Evolutionary conservation across 2,329 filamentous ascomycete genomes (phyloP).

Genomic region (Sarocladium oryzae): DNA sequence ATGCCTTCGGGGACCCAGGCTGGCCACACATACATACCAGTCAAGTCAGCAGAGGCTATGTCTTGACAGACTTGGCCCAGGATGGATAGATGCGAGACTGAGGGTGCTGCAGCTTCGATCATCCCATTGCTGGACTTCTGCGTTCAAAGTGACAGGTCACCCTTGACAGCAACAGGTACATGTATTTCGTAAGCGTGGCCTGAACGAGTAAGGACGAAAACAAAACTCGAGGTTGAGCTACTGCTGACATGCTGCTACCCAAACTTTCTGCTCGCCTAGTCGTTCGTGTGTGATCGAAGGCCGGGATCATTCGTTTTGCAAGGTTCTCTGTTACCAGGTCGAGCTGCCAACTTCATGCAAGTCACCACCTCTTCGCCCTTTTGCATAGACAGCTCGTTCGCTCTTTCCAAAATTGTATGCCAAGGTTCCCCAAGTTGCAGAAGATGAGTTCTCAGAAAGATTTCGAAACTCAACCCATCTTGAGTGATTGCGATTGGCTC

Average conservation of each 20-base stretch:
- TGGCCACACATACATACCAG: too few species aligned
- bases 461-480: neutral
- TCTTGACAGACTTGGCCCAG: neutral
- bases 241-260: neutral
- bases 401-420: neutral
- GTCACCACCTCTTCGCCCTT: neutral
- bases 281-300: slow-evolving; percentile 3
- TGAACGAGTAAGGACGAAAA: neutral
- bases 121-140: neutral
- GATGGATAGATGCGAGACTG: neutral
- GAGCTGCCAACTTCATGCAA: neutral
- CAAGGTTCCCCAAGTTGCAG: slow-evolving; percentile 4
- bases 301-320: neutral
- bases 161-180: neutral
- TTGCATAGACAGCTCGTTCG: neutral
- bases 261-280: neutral
- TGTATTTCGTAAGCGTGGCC: neutral
- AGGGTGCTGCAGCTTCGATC: neutral
- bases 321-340: neutral
- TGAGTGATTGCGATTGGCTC: neutral
- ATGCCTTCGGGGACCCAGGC: too few species aligned
- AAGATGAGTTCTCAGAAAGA: neutral
- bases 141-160: neutral
- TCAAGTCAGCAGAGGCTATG: neutral
- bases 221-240: neutral